These are phyloP conservation scores for Exophiala sp. DNA, from an alignment of 2,329 filamentous ascomycete species.

Conservation along the genomic window DNA sequence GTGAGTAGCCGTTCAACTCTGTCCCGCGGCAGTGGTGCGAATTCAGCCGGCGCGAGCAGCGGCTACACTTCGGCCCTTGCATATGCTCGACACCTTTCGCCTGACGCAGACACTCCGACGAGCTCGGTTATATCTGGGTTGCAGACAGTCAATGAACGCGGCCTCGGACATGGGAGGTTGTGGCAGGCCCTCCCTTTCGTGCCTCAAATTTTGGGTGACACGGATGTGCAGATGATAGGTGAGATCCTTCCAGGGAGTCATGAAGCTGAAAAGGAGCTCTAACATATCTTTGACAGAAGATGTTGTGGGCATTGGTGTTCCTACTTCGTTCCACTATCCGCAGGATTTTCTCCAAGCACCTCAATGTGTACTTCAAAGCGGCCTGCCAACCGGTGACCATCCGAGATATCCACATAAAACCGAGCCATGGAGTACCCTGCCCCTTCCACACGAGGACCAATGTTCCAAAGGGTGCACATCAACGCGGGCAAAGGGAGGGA, in stretches of 20 bases:
- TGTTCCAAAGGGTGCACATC: conserved; percentile 1
- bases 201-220: background rate
- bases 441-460: conserved; percentile 10
- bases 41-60: conserved; percentile 6
- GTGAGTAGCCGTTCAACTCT: conserved; percentile 12
- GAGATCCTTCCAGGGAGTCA: background rate
- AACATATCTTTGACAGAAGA: conserved; percentile 4
- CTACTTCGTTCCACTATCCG: conserved; percentile 5
- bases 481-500: conserved; percentile 13
- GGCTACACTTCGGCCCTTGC: conserved; percentile 12
- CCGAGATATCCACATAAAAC: conserved; percentile 8
- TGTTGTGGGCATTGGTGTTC: conserved; percentile 19
- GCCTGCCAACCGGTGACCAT: conserved; percentile 7
- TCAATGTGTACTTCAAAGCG: conserved; percentile 10
- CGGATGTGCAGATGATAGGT: conserved; percentile 18
- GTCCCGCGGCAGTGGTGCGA: conserved; percentile 7
- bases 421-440: conserved; percentile 16
- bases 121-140: conserved; percentile 11
- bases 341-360: conserved; percentile 9
- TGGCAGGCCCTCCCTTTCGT: background rate
- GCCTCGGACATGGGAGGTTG: background rate
- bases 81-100: conserved; percentile 13
- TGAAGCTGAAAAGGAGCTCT: background rate
- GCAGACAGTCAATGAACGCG: background rate
- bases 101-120: conserved; percentile 12